A percentile compares a stretch with the other conserved stretches of the same genome.
phyloP scores from a whole-genome alignment of 768 basidiomycete genomes.

The Panaeolus papilionaceus region DNA sequence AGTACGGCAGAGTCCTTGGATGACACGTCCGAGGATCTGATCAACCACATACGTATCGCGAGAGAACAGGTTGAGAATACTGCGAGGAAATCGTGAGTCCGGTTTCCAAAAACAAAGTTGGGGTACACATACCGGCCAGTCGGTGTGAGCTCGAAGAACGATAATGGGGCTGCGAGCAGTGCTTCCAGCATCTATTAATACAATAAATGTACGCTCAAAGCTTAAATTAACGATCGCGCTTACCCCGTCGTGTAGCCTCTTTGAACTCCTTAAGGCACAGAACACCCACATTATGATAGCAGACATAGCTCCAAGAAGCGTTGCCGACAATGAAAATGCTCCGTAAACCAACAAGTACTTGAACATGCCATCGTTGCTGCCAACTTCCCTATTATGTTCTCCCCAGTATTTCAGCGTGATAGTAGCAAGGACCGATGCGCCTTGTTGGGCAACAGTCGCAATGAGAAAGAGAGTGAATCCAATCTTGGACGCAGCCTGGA shows the following conservation, averaged over 20 bases:
- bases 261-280: slow-evolving; percentile 77
- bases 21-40: slow-evolving; percentile 79
- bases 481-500: slow-evolving; percentile 75
- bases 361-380: slow-evolving; percentile 61
- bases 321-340: slow-evolving; percentile 64
- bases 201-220: slow-evolving; percentile 12
- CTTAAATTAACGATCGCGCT: slow-evolving; percentile 29
- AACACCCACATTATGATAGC: slow-evolving; percentile 78
- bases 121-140: slow-evolving; percentile 66
- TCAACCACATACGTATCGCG: slow-evolving; percentile 89
- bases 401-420: slow-evolving; percentile 83
- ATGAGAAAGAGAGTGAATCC: slow-evolving; percentile 74
- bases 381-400: slow-evolving; percentile 71
- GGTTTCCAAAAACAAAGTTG: not conserved
- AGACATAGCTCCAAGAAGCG: slow-evolving; percentile 57
- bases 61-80: slow-evolving; percentile 90
- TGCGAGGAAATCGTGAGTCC: slow-evolving; percentile 32
- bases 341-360: slow-evolving; percentile 73
- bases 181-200: slow-evolving; percentile 71
- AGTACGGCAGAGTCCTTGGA: slow-evolving; percentile 75
- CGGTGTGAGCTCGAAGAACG: slow-evolving; percentile 91
- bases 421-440: slow-evolving; percentile 62
- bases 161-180: slow-evolving; percentile 82
- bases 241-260: slow-evolving; percentile 78
- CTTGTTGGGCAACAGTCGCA: slow-evolving; percentile 62